Conservation (phyloP, 768 basidiomycete species). For the Ephemerocybe angulata region DNA sequence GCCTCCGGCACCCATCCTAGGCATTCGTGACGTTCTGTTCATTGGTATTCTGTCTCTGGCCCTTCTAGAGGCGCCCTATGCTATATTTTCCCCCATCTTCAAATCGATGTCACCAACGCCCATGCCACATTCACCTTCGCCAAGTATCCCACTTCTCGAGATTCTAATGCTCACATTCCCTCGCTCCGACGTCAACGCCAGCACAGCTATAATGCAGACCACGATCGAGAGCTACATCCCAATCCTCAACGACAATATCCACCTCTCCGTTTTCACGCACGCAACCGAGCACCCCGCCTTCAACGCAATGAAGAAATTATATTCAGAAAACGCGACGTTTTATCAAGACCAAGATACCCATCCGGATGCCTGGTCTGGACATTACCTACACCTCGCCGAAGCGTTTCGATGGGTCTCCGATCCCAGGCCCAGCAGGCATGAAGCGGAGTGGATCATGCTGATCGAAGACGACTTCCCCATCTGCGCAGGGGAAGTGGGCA, state of each 20-base stretch:
- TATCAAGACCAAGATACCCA: slow-evolving; percentile 30
- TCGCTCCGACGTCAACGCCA: slow-evolving; percentile 28
- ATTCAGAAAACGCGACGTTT: slow-evolving; percentile 23
- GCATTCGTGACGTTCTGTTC: neutral
- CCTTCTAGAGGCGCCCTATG: neutral
- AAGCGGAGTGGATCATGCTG: slow-evolving; percentile 40
- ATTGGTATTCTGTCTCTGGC: neutral
- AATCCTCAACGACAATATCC: slow-evolving; percentile 23
- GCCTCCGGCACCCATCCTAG: neutral
- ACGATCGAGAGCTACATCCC: slow-evolving; percentile 38
- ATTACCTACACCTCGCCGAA: slow-evolving; percentile 40
- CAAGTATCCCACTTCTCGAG: slow-evolving; percentile 29
- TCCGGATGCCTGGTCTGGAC: slow-evolving; percentile 23
- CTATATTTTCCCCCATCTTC: slow-evolving; percentile 12
- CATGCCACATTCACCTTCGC: slow-evolving; percentile 19
- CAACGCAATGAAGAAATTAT: slow-evolving; percentile 20
- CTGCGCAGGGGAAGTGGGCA: slow-evolving; percentile 32
- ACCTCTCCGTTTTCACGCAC: slow-evolving; percentile 40
- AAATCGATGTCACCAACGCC: slow-evolving; percentile 10
- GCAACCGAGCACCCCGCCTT: slow-evolving; percentile 30
- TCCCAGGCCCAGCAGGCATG: slow-evolving; percentile 6
- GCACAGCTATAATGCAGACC: slow-evolving; percentile 27
- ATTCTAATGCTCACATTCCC: slow-evolving; percentile 40
- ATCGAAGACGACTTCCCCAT: slow-evolving; percentile 44
- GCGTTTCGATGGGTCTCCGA: slow-evolving; percentile 34